These are phyloP conservation scores for Cladosporium sp. DNA, from an alignment of 2,329 filamentous ascomycete species.

Conservation along the genomic window DNA sequence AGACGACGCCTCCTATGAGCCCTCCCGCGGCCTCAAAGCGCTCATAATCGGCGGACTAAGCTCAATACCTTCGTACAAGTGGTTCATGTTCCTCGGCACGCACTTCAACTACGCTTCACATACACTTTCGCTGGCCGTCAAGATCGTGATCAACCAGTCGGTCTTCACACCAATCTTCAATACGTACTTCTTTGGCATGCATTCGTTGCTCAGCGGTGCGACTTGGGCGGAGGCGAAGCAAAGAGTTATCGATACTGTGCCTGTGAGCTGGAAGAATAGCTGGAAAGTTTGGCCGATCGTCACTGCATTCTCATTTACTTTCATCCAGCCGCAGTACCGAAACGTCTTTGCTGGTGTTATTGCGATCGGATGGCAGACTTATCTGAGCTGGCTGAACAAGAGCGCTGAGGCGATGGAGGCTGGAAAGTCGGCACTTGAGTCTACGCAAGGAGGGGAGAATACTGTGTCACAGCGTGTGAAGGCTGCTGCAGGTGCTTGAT, in stretches of 20 bases:
- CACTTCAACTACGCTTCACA: conserved; percentile 84
- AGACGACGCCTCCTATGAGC: conserved; percentile 60
- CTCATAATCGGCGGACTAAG: conserved; percentile 72
- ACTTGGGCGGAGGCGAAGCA: conserved; percentile 65
- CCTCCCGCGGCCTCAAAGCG: conserved; percentile 68
- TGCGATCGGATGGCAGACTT: conserved; percentile 90
- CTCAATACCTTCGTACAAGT: conserved; percentile 78
- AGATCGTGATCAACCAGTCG: conserved; percentile 78
- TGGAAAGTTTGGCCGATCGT: conserved; percentile 88
- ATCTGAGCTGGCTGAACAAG: conserved; percentile 78
- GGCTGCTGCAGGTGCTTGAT: conserved; percentile 19
- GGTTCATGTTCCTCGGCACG: conserved; percentile 78
- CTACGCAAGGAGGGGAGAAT: conserved; percentile 15
- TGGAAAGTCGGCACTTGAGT: conserved; percentile 14
- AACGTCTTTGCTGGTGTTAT: conserved; percentile 75
- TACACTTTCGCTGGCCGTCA: conserved; percentile 68
- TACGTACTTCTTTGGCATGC: conserved; percentile 56
- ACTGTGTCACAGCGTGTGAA: conserved; percentile 13
- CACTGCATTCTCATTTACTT: conserved; percentile 85
- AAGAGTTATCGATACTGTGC: conserved; percentile 74
- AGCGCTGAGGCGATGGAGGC: conserved; percentile 57
- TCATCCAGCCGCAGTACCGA: conserved; percentile 75
- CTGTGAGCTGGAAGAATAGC: conserved; percentile 73
- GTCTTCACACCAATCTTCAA: conserved; percentile 72
- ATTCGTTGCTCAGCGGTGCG: conserved; percentile 59